Evolutionary conservation across 768 basidiomycete genomes (phyloP).

Genomic region (Agrocybe pediades): DNA sequence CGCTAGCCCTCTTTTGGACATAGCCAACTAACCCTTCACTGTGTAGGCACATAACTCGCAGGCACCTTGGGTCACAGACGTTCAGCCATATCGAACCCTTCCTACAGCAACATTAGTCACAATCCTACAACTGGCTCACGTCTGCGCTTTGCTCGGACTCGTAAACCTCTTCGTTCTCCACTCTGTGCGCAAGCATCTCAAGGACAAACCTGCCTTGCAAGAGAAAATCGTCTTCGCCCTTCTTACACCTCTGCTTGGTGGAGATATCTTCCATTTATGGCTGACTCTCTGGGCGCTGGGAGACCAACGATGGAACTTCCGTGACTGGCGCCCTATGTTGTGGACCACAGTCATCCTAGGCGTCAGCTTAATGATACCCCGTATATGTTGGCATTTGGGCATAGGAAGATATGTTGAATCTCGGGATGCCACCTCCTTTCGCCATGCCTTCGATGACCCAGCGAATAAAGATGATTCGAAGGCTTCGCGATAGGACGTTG

Average conservation of each 20-base stretch:
- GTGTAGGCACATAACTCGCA: conserved; percentile 70
- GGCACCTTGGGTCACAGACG: conserved; percentile 66
- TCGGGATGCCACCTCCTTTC: conserved; percentile 51
- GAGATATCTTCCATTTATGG: conserved; percentile 66
- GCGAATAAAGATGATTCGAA: conserved; percentile 3
- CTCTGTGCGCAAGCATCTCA: conserved; percentile 61
- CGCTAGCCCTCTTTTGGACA: not conserved
- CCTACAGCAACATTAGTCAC: conserved; percentile 70
- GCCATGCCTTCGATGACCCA: conserved; percentile 14
- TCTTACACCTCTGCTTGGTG: conserved; percentile 67
- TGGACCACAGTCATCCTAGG: conserved; percentile 69
- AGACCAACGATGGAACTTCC: conserved; percentile 63
- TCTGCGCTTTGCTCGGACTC: conserved; percentile 72
- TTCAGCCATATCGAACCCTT: conserved; percentile 48
- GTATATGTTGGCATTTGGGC: conserved; percentile 75
- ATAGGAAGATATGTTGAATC: conserved; percentile 72
- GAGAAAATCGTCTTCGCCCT: conserved; percentile 70
- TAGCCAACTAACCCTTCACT: conserved; percentile 5
- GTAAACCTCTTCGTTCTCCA: conserved; percentile 70
- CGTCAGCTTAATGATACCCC: conserved; percentile 65
- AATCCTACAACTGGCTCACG: conserved; percentile 74
- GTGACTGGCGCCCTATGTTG: conserved; percentile 67
- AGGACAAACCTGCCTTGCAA: conserved; percentile 60
- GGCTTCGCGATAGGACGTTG: not conserved
- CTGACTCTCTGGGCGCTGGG: conserved; percentile 78